Conservation (phyloP, 495 filamentous ascomycete genomes). For the Penicillium bovifimosum region DNA sequence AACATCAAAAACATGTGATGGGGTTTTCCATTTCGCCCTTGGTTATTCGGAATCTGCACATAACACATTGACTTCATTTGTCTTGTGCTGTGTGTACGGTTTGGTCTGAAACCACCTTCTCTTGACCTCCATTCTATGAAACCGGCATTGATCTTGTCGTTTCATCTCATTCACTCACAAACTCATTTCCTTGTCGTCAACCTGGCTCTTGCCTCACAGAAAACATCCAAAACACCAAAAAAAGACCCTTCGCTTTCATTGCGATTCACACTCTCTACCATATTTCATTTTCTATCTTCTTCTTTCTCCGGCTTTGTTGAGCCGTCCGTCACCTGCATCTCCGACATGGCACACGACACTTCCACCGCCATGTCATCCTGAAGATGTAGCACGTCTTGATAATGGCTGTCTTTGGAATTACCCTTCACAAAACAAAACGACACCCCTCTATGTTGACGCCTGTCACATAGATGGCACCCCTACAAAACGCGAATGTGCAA, state of each 20-base stretch:
- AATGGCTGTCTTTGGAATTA: conserved; percentile 1
- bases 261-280: conserved; percentile 20
- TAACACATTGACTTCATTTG: conserved; percentile 1
- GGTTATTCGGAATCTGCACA: conserved; percentile 4
- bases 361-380: neutral
- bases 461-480: conserved; percentile 4
- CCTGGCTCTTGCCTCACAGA: conserved; percentile 1
- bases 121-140: conserved; percentile 3
- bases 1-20: conserved; percentile 19
- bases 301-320: conserved; percentile 13
- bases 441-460: conserved; percentile 2
- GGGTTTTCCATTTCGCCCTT: conserved; percentile 13
- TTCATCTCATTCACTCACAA: conserved; percentile 13
- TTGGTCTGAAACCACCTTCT: conserved; percentile 2
- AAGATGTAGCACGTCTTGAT: neutral
- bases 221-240: conserved; percentile 18
- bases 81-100: neutral
- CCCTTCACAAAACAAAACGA: conserved; percentile 6
- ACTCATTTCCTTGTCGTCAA: conserved; percentile 16
- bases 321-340: conserved; percentile 2
- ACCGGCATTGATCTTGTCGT: conserved; percentile 1
- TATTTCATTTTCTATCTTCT: conserved; percentile 12
- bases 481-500: conserved; percentile 24
- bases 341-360: neutral
- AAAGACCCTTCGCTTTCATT: conserved; percentile 9